Evolutionary conservation across 768 basidiomycete species (phyloP).

Genomic region (Termitomyces sp.): DNA sequence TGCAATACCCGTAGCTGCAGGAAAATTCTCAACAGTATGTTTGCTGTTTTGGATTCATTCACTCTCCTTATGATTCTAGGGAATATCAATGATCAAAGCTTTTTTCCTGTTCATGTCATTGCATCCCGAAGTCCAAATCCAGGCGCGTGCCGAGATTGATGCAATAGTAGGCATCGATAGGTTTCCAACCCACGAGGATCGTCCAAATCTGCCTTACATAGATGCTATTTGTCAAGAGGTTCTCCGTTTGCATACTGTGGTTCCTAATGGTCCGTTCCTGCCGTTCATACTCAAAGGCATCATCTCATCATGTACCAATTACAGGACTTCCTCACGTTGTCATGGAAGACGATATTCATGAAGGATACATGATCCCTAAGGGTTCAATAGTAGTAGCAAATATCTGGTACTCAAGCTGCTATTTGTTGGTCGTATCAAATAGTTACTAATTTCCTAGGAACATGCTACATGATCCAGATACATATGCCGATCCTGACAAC

Average conservation of each 20-base stretch:
- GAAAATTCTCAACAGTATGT: background rate
- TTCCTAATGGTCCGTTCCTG: background rate
- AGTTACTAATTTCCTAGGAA: slow-evolving; percentile 5
- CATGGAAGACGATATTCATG: slow-evolving; percentile 18
- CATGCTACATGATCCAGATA: slow-evolving; percentile 16
- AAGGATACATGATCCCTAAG: slow-evolving; percentile 20
- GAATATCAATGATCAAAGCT: slow-evolving; percentile 7
- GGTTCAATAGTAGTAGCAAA: slow-evolving; percentile 20
- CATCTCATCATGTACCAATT: background rate
- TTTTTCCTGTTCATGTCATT: slow-evolving; percentile 24
- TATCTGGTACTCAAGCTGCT: slow-evolving; percentile 12
- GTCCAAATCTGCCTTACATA: slow-evolving; percentile 18
- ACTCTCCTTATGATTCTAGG: background rate
- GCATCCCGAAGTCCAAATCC: slow-evolving; percentile 17
- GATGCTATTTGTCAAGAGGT: slow-evolving; percentile 19
- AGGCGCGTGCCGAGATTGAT: slow-evolving; percentile 22
- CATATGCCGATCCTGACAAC: slow-evolving; percentile 13
- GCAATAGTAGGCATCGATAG: slow-evolving; percentile 15
- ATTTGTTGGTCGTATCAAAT: background rate
- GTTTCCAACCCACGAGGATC: slow-evolving; percentile 20
- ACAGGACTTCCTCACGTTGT: slow-evolving; percentile 23
- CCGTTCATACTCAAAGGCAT: background rate
- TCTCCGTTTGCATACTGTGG: slow-evolving; percentile 1
- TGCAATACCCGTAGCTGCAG: background rate
- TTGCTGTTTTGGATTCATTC: background rate